phyloP scores from a whole-genome alignment of 805 yeast genomes.

The Priceomyces melissophilus region DNA sequence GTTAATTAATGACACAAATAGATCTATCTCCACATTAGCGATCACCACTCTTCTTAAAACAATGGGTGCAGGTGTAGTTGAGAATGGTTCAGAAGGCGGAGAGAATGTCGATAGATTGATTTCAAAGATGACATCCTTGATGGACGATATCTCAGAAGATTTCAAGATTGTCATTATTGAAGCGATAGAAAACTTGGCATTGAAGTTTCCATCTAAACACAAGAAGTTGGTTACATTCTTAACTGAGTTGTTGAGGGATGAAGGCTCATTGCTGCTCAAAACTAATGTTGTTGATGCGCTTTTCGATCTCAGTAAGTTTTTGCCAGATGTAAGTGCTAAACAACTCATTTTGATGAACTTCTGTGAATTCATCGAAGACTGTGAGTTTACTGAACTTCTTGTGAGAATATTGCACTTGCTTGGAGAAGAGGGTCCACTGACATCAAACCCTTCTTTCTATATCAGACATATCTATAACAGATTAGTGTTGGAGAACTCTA shows the following conservation, averaged over 20 bases:
- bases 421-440: conserved; percentile 91
- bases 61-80: conserved; percentile 64
- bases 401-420: conserved; percentile 89
- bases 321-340: conserved; percentile 67
- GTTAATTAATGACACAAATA: conserved; percentile 81
- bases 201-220: conserved; percentile 91
- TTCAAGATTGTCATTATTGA: conserved; percentile 93
- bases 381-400: conserved; percentile 90
- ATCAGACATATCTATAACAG: conserved; percentile 96
- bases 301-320: conserved; percentile 83
- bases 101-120: conserved; percentile 84
- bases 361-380: conserved; percentile 97
- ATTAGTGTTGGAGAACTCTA: conserved; percentile 92
- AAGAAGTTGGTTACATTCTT: conserved; percentile 77
- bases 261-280: conserved; percentile 84
- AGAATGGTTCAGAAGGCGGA: conserved; percentile 30
- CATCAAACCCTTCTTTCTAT: conserved; percentile 81
- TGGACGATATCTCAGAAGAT: conserved; percentile 94
- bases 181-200: conserved; percentile 86
- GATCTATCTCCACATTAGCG: conserved; percentile 94
- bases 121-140: conserved; percentile 78
- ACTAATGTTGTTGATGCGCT: conserved; percentile 87
- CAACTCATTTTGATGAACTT: conserved; percentile 80
- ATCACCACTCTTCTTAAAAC: conserved; percentile 94
- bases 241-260: conserved; percentile 81